Base-by-base conservation (phyloP, 148 eudicot species). In the Linanthus parryae region DNA sequence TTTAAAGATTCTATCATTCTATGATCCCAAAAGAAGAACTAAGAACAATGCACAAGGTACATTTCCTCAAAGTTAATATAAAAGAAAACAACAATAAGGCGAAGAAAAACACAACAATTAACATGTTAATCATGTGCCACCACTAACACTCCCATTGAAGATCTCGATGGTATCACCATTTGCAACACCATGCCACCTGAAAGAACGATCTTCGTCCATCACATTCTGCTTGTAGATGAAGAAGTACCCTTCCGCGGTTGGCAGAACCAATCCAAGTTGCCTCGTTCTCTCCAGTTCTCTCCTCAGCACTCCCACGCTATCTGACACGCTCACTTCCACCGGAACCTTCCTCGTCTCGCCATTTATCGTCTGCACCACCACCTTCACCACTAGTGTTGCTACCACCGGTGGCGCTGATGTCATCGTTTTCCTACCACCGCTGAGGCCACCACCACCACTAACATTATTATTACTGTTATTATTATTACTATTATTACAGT, bases 201-300 rank as follows among this genome's bases (percentile, higher is more conserved):
- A 84, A 0, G 86, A 60, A 47, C 76, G 58, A 35, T 65, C 72
- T 30, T 88, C 96, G 28, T 88, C 96, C 94, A 88, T 74, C 54
- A 88, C 89, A 48, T 59, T 79, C 66, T 84, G 89, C 26, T 79
- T 79, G 52, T 68, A 73, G 42, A 81, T 88, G 62, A 81, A 88
- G 49, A 86, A 86, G 38, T 76, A 88, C 23, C 88, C 94, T 30
- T 84, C 89, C 22, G 59, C 33, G 4, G 89, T 89, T 26, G 81
- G 81, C 42, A 59, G 31, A 57, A 79, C 63, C 7, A 48, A 27
- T n/a, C 22, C 13, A 7, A 51, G 15, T n/a, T 73, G 64, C 30
- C 55, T 56, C 59, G 61, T 23, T 59, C 71, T 75, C 62, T 73
- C 66, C 34, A 88, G 59, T 66, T 88, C 81, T 27, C 48, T 73